Percentiles rank a stretch among this genome's conserved stretches.
These are phyloP conservation scores for Hawksworthiomyces lignivorus DNA, from an alignment of 2,329 filamentous ascomycete genomes.

Conservation along the genomic window DNA sequence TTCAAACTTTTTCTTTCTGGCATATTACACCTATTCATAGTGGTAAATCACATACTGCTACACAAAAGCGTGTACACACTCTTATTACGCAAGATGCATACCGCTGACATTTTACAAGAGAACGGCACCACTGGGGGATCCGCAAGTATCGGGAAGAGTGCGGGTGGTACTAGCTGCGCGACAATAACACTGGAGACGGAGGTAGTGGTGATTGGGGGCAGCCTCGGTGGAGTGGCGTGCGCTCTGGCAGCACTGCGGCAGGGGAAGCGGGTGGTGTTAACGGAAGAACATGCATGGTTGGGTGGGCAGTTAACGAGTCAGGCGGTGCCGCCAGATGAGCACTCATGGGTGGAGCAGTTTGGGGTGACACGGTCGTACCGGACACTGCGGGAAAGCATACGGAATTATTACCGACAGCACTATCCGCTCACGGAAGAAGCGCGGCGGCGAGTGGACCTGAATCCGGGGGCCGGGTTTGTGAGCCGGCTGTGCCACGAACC, in stretches of 20 bases:
- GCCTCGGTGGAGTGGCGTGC: conserved; percentile 21
- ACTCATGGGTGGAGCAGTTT: conserved; percentile 23
- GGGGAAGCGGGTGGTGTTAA: conserved; percentile 18
- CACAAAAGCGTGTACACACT: no score
- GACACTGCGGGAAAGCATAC: conserved; percentile 17
- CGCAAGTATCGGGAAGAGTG: no score
- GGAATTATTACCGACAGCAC: conserved; percentile 20
- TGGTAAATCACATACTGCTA: no score
- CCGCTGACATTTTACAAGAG: no score
- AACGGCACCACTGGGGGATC: no score
- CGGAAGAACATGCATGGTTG: conserved; percentile 23
- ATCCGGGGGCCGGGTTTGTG: conserved; percentile 21
- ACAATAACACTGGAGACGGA: conserved; percentile 11
- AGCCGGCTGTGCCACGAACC: conserved; percentile 23
- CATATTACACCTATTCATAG: no score
- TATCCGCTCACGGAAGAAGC: conserved; percentile 21
- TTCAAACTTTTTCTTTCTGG: no score
- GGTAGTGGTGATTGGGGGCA: conserved; percentile 19
- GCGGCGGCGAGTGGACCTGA: conserved; percentile 18
- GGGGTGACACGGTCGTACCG: conserved; percentile 21
- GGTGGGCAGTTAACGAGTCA: conserved; percentile 22
- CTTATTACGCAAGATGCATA: no score
- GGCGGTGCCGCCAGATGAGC: conserved; percentile 22
- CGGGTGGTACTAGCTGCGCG: no score
- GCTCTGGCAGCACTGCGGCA: conserved; percentile 20